Conservation (phyloP, 2,329 filamentous ascomycete species). For the Microdochium nivale region DNA sequence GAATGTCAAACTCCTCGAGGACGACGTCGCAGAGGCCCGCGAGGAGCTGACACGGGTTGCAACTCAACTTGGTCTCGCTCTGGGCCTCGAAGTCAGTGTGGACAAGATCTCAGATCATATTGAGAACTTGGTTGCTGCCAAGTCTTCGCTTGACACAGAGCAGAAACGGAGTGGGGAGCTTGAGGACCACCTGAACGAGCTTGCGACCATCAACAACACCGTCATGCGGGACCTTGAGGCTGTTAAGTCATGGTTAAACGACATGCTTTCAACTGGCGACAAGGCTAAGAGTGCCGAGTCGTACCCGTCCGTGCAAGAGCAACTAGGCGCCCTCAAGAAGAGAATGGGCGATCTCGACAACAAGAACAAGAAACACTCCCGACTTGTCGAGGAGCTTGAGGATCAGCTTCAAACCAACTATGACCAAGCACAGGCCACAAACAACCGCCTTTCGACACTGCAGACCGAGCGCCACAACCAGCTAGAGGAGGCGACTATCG, state of each 20-base stretch:
- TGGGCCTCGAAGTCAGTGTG: conserved; percentile 56
- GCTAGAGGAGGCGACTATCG: conserved; percentile 68
- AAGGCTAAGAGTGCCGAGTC: conserved; percentile 26
- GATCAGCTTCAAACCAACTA: conserved; percentile 93
- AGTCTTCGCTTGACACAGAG: conserved; percentile 50
- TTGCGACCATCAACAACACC: conserved; percentile 48
- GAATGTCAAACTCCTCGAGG: conserved; percentile 45
- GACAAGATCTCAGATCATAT: conserved; percentile 59
- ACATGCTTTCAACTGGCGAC: conserved; percentile 41
- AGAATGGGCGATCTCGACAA: conserved; percentile 54
- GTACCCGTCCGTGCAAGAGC: conserved; percentile 41
- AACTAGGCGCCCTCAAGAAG: conserved; percentile 54
- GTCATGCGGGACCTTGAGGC: conserved; percentile 54
- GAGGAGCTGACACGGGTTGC: conserved; percentile 58
- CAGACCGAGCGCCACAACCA: conserved; percentile 67
- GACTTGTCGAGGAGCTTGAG: conserved; percentile 90
- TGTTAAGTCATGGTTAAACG: conserved; percentile 44
- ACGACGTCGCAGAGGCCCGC: conserved; percentile 55
- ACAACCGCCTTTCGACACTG: conserved; percentile 76
- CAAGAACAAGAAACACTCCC: conserved; percentile 82
- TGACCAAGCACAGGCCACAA: conserved; percentile 79
- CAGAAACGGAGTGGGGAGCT: conserved; percentile 51
- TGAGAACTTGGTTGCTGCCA: conserved; percentile 44
- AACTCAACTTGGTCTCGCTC: conserved; percentile 50
- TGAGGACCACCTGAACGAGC: conserved; percentile 43